Evolutionary conservation across 805 yeast species (phyloP).

Genomic region (Isabelozyma gotoi): DNA sequence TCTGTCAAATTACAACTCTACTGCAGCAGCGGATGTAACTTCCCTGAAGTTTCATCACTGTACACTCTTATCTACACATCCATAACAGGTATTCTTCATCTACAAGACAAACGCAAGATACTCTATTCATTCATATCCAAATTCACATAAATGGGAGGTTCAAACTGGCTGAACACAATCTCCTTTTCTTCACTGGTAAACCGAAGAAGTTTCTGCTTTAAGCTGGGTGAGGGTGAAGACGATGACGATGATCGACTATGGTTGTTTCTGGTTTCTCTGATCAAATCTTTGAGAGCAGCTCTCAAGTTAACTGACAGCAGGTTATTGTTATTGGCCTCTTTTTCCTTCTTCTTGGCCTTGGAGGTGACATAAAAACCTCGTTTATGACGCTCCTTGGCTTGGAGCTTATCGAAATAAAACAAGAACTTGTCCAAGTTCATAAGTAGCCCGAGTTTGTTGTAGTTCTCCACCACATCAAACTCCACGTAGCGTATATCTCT

Average conservation of each 20-base stretch:
- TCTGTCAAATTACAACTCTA: no score
- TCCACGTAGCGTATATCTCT: conserved; percentile 1
- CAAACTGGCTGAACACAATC: conserved; percentile 1
- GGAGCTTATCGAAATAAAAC: conserved; percentile 4
- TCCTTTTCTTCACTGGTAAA: conserved; percentile 3
- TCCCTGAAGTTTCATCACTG: no score
- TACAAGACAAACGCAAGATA: no score
- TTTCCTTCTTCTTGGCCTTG: neutral
- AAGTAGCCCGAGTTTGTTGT: conserved; percentile 11
- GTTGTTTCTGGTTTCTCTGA: neutral
- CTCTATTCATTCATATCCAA: conserved; percentile 2
- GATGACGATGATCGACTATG: neutral
- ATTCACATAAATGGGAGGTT: conserved; percentile 4
- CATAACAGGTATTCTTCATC: no score
- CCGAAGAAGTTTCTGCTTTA: conserved; percentile 1
- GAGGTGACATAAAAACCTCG: neutral
- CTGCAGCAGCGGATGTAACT: no score
- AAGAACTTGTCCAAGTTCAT: conserved; percentile 20
- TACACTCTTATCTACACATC: no score
- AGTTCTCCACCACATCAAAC: conserved; percentile 4
- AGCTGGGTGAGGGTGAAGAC: neutral
- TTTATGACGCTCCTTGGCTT: no score
- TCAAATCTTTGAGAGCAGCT: neutral
- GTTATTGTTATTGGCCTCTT: neutral
- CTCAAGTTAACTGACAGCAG: neutral